Evolutionary conservation across 257 asterid species (phyloP).

Genomic region (Verbena officinalis): DNA sequence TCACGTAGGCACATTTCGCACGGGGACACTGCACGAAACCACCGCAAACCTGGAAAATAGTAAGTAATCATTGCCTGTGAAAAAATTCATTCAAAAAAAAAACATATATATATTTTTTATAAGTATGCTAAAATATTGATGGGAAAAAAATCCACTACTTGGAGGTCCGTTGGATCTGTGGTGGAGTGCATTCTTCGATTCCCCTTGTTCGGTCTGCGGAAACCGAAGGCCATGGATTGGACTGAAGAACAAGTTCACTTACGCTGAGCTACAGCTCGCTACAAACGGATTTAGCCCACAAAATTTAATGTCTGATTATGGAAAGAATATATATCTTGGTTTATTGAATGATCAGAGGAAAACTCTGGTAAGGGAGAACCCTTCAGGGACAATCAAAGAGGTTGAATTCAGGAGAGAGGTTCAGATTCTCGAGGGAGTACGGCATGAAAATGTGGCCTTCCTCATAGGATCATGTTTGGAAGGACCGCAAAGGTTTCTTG

Average conservation of each 20-base stretch:
- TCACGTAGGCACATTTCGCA: conserved; percentile 9
- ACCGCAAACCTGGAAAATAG: conserved; percentile 22
- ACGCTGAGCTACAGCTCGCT: conserved; percentile 50
- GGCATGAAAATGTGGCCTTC: conserved; percentile 51
- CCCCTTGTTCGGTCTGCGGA: conserved; percentile 42
- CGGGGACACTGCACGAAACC: conserved; percentile 9
- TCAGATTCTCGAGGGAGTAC: conserved; percentile 38
- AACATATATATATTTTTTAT: no score
- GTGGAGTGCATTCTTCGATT: conserved; percentile 19
- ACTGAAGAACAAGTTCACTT: conserved; percentile 40
- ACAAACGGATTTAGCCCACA: conserved; percentile 44
- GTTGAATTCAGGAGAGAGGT: conserved; percentile 42
- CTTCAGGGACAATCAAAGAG: conserved; percentile 49
- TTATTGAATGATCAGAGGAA: conserved; percentile 41
- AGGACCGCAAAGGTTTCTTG: conserved; percentile 46
- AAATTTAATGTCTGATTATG: conserved; percentile 34
- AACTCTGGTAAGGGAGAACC: conserved; percentile 44
- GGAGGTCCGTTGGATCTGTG: conserved; percentile 32
- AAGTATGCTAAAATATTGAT: neutral
- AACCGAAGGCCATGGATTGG: conserved; percentile 36
- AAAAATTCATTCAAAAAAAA: neutral
- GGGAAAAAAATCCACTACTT: neutral
- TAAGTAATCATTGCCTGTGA: conserved; percentile 23
- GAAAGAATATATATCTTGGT: conserved; percentile 42
- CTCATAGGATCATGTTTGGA: conserved; percentile 56